Evolutionary conservation across 1,284 basidiomycete species (phyloP), one percentile per base, ranked within the genome.

Genomic region (Rhodofomes roseus): DNA sequence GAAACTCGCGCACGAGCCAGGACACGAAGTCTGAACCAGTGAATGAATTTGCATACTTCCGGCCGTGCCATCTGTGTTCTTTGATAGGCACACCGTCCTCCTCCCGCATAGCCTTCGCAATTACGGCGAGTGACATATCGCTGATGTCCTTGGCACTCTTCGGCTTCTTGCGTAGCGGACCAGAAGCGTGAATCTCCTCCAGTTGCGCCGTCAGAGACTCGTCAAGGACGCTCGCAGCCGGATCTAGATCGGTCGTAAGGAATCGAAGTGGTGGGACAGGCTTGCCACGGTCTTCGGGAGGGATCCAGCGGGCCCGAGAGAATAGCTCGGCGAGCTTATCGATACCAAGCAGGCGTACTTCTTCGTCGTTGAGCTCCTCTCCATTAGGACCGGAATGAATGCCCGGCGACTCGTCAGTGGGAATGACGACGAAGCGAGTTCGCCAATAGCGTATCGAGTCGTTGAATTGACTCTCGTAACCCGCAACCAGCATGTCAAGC

Each of bases 351-450:
- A 98, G 81, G 23, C 93, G 86, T 18, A 90, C 87, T 74, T 98
- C 96, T 71, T 96, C 92, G 36, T 94, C 89, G 65, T 90, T 86
- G 58, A 94, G 81, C 61, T 79, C 80, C 72, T 93, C 92, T 5
- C 86, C 89, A 0, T 77, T 77, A 0, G 85, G 81, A 0, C 85
- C 87, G 20, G 81, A 77, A 55, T 74, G 82, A 12, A 79, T 74
- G 48, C 74, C 77, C 8, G 86, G 91, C 37, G 82, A 81, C 59
- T 88, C 89, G 11, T 85, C 81, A 0, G 92, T 89, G 0, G 96
- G 96, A 51, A 98, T 92, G 20, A 99, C 85, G 25, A 98, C 83
- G 70, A 98, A 97, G n/a, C 96, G 83, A 0, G 95, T 97, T 6
- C 96, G 84, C 93, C 96, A 98, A 70, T 96, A 97, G 48, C 91